phyloP scores from a whole-genome alignment of 2,329 filamentous ascomycete genomes.

The Cytospora paraplurivora region DNA sequence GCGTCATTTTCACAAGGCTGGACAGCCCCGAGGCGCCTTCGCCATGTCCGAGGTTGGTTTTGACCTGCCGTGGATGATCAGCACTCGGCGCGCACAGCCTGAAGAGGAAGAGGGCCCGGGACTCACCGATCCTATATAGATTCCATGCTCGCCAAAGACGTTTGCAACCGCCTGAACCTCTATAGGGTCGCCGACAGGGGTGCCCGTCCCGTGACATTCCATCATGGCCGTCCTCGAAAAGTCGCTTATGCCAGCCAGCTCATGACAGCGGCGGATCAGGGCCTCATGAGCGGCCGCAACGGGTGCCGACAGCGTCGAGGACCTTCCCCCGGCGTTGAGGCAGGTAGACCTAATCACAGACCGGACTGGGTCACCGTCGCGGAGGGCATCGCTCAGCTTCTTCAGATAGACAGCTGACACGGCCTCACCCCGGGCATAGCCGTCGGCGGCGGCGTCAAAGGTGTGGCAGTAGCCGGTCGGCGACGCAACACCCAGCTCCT shows the following conservation, averaged over 20 bases:
- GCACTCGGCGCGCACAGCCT: too few relatives aligned
- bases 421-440: conserved; percentile 56
- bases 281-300: conserved; percentile 38
- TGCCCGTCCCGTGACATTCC: conserved; percentile 41
- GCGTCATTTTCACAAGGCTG: conserved; percentile 45
- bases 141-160: conserved; percentile 35
- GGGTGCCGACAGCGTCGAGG: conserved; percentile 44
- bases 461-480: conserved; percentile 38
- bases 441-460: conserved; percentile 50
- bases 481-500: conserved; percentile 42
- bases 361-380: conserved; percentile 48
- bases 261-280: conserved; percentile 39
- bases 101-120: not conserved
- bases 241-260: conserved; percentile 34
- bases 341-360: conserved; percentile 43
- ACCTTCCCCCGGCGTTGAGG: conserved; percentile 47
- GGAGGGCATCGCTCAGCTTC: conserved; percentile 47
- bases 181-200: conserved; percentile 37
- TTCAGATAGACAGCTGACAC: conserved; percentile 50
- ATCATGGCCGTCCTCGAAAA: conserved; percentile 37
- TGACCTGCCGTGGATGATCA: too few relatives aligned
- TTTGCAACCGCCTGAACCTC: conserved; percentile 40
- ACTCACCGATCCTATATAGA: conserved; percentile 37
- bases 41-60: conserved; percentile 47
- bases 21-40: conserved; percentile 48